phyloP scores from a whole-genome alignment of 768 basidiomycete species.

The Russula virescens region DNA sequence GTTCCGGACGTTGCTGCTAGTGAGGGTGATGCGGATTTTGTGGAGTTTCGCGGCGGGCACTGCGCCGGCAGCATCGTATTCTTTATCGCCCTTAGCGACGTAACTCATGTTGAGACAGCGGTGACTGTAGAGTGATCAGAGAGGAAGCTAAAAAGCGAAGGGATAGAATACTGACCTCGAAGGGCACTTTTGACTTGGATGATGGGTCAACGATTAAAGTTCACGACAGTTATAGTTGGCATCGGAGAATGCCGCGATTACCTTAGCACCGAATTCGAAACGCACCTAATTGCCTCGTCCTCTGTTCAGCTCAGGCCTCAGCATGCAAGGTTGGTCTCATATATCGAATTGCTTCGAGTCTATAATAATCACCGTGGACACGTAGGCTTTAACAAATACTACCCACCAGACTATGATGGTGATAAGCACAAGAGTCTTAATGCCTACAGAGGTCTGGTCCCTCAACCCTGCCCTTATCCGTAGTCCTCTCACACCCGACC shows the following conservation, averaged over 20 bases:
- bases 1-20: slow-evolving; percentile 96
- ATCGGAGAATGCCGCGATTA: slow-evolving; percentile 12
- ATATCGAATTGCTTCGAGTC: background rate
- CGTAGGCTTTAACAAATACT: slow-evolving; percentile 72
- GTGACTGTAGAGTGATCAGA: slow-evolving; percentile 43
- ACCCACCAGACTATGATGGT: slow-evolving; percentile 70
- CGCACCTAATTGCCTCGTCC: no score
- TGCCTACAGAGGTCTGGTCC: slow-evolving; percentile 53
- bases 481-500: slow-evolving; percentile 1
- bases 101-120: slow-evolving; percentile 72
- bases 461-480: background rate
- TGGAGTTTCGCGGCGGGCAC: slow-evolving; percentile 89
- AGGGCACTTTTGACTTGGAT: background rate
- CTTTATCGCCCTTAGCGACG: slow-evolving; percentile 98
- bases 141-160: background rate
- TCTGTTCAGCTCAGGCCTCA: background rate
- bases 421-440: slow-evolving; percentile 69
- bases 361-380: slow-evolving; percentile 12
- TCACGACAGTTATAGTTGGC: background rate
- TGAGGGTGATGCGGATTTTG: slow-evolving; percentile 99
- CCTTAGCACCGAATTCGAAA: background rate
- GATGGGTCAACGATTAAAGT: slow-evolving; percentile 19
- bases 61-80: slow-evolving; percentile 89
- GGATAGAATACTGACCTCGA: slow-evolving; percentile 6
- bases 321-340: slow-evolving; percentile 39